Percentiles rank a stretch among this genome's conserved stretches.
phyloP scores from a whole-genome alignment of 2,329 filamentous ascomycete genomes.

The Penicillium rolfsii region DNA sequence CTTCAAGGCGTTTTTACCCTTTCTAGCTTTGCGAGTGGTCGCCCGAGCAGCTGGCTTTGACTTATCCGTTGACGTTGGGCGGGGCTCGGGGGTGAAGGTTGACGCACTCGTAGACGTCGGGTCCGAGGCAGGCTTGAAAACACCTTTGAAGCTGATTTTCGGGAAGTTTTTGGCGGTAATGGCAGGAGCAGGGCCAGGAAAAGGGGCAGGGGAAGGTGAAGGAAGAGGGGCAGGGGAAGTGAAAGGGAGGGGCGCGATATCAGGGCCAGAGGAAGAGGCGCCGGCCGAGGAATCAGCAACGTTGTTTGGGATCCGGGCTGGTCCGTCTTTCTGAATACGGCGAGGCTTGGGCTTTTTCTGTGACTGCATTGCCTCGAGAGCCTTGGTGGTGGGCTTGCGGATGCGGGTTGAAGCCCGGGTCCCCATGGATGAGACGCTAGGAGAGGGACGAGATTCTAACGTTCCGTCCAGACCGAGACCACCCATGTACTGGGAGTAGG shows the following conservation, averaged over 20 bases:
- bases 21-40: conserved; percentile 6
- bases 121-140: not conserved
- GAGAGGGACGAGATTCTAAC: conserved; percentile 20
- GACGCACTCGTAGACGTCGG: not conserved
- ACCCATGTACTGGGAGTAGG: conserved; percentile 22
- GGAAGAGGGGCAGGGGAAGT: not conserved
- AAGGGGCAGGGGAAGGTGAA: too few species aligned
- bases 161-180: not conserved
- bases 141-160: conserved; percentile 5
- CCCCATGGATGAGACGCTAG: conserved; percentile 22
- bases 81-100: not conserved
- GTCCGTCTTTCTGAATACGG: conserved; percentile 7
- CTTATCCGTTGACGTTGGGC: not conserved
- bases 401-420: conserved; percentile 32
- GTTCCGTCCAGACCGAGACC: conserved; percentile 14
- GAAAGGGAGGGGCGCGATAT: not conserved
- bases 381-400: conserved; percentile 29
- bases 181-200: not conserved
- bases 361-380: conserved; percentile 32
- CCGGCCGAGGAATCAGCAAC: not conserved
- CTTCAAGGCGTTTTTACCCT: conserved; percentile 1
- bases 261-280: not conserved
- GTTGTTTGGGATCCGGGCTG: not conserved
- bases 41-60: conserved; percentile 4
- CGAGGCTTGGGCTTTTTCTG: conserved; percentile 17